Evolutionary conservation across 169 alveolate species (phyloP), one percentile per base, ranked within the genome.

Genomic region (Cystoisospora suis): DNA sequence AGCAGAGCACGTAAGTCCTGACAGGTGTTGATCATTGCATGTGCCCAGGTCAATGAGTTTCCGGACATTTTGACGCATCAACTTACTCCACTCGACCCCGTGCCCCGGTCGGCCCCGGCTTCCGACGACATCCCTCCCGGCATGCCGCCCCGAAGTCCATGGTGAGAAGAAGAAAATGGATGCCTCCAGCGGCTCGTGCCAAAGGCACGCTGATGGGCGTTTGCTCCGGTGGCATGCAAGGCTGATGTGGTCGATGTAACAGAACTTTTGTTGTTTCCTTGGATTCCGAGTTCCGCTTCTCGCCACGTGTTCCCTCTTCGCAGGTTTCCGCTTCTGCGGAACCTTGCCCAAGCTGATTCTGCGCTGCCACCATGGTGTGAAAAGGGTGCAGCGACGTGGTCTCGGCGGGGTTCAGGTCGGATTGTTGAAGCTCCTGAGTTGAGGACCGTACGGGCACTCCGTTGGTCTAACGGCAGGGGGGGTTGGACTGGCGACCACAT

Each of bases 401-500:
- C 77, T 23, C 77, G 77, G n/a, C n/a, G n/a, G n/a, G n/a, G n/a
- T n/a, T n/a, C n/a, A n/a, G n/a, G n/a, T 12, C 77, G 77, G 5
- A 65, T 1, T 6, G 77, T 32, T 1, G 77, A 65, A 23, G 40
- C 77, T n/a, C 77, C 77, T 6, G 77, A 65, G 77, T 32, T 12
- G 27, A 32, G 36, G 36, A 44, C 77, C 40, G 77, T 65, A 44
- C n/a, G 77, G 5, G 34, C 42, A n/a, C 77, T 65, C 42, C 12
- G 77, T 44, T 65, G 77, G 40, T 27, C 77, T 7, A n/a, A n/a
- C n/a, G n/a, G n/a, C n/a, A n/a, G n/a, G n/a, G n/a, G n/a, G n/a
- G n/a, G n/a, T n/a, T n/a, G n/a, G n/a, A n/a, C n/a, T n/a, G 77
- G 5, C 36, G 77, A n/a, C 77, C 77, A 65, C 77, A 65, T 65